Evolutionary conservation across 768 basidiomycete genomes (phyloP), one percentile per base, ranked within the genome.

Genomic region (Phylloporus sp.): DNA sequence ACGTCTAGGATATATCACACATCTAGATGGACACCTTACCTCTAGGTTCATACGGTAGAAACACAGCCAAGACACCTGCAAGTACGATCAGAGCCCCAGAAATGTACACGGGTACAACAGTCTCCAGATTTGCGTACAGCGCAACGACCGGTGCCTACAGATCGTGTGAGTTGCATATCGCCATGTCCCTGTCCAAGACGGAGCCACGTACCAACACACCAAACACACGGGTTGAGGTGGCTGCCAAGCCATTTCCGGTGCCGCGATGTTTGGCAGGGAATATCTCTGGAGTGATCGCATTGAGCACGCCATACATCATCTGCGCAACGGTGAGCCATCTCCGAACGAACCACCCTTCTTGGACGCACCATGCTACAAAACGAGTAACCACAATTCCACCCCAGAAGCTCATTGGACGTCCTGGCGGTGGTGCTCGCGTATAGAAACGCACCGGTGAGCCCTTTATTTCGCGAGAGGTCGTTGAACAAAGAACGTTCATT

Each of bases 321-420:
- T 85, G 50, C 20, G 5, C 23, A 22, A 48, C n/a, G 6, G n/a
- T 56, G 23, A n/a, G n/a, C n/a, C n/a, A n/a, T 38, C n/a, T 12
- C 28, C 22, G n/a, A n/a, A 48, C 27, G 32, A 20, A 18, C 49
- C 29, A n/a, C 29, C 40, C 23, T 5, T 6, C 26, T 12, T 34
- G 32, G 29, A 67, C 73, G 42, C 51, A 84, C 80, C 58, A 82
- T 84, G 47, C 79, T 81, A 55, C 68, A 76, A 62, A 85, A 85
- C n/a, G 72, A 75, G 56, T 86, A 87, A 8, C 79, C 86, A 61
- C 86, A 91, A 67, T 90, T 89, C 88, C 88, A 91, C 42, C 82
- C 88, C 24, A 91, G 74, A 36, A 90, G 75, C 24, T 79, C 75
- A 53, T 84, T 74, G 7, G 84, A 86, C 52, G 77, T 82, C 58